Percentiles rank a stretch among this genome's conserved stretches.
phyloP scores from a whole-genome alignment of 2,329 filamentous ascomycete genomes.

The Mollisiaceae sp. region DNA sequence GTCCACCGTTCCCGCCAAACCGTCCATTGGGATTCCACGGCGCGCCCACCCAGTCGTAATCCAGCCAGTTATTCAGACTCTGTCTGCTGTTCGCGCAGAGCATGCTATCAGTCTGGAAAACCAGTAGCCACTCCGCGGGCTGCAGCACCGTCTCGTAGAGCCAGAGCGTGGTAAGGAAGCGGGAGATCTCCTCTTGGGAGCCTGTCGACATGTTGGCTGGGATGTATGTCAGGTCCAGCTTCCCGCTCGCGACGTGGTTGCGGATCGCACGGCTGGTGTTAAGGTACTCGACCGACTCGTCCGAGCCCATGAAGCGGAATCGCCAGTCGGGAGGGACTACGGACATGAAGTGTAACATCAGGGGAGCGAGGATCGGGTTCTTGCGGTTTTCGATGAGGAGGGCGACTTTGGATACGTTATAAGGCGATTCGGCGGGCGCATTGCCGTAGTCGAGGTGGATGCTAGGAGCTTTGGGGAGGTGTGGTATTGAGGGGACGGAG shows the following conservation, averaged over 20 bases:
- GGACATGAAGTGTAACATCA: conserved; percentile 61
- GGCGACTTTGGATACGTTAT: conserved; percentile 48
- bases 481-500: conserved; percentile 29
- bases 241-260: conserved; percentile 42
- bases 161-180: conserved; percentile 57
- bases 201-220: conserved; percentile 56
- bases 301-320: conserved; percentile 60
- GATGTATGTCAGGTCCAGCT: conserved; percentile 57
- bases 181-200: conserved; percentile 57
- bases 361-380: conserved; percentile 55
- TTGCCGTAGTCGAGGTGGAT: conserved; percentile 35
- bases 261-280: conserved; percentile 54
- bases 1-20: conserved; percentile 43
- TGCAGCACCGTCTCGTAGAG: conserved; percentile 56
- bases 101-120: conserved; percentile 63
- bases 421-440: conserved; percentile 25
- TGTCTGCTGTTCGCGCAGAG: conserved; percentile 59
- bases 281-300: conserved; percentile 50
- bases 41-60: conserved; percentile 46
- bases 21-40: conserved; percentile 41
- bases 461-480: conserved; percentile 31
- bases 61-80: conserved; percentile 37
- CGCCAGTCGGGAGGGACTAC: conserved; percentile 63
- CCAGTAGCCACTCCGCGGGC: conserved; percentile 58
- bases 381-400: conserved; percentile 60